phyloP scores from a whole-genome alignment of 164 flowering plant species.

The Hamamelis virginiana region DNA sequence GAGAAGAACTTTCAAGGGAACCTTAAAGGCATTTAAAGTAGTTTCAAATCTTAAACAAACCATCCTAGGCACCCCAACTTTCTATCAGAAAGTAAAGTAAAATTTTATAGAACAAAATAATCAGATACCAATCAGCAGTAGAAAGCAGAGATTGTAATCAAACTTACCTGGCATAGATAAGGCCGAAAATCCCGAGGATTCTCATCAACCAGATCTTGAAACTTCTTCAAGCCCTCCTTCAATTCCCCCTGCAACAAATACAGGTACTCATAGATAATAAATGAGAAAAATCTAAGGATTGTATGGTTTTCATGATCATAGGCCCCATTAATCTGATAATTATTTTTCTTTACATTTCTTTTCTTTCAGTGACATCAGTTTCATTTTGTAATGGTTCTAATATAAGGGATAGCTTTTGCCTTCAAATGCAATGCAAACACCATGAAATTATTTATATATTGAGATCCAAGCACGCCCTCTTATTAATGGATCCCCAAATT shows the following conservation, averaged over 20 bases:
- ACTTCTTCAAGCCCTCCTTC: slow-evolving; percentile 63
- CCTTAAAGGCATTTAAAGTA: neutral
- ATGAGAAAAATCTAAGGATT: too few species aligned
- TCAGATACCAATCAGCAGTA: neutral
- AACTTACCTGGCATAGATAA: slow-evolving; percentile 83
- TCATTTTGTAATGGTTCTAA: too few species aligned
- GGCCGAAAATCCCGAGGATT: slow-evolving; percentile 95
- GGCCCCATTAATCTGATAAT: too few species aligned
- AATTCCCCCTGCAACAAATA: slow-evolving; percentile 64
- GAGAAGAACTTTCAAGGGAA: neutral
- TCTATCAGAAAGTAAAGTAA: neutral
- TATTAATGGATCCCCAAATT: neutral
- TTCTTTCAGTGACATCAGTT: too few species aligned
- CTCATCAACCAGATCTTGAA: slow-evolving; percentile 66
- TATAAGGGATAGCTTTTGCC: too few species aligned
- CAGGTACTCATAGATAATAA: neutral
- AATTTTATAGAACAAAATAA: neutral
- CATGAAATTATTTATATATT: too few species aligned
- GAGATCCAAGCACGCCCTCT: too few species aligned
- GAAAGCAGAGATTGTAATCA: neutral
- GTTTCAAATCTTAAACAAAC: neutral
- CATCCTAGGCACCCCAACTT: neutral
- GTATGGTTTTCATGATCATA: too few species aligned
- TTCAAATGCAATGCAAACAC: too few species aligned
- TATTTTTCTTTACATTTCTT: too few species aligned